A percentile compares a stretch with the other conserved stretches of the same genome.
phyloP scores from a whole-genome alignment of 2,329 filamentous ascomycete species.

The Xylariaceae sp. region DNA sequence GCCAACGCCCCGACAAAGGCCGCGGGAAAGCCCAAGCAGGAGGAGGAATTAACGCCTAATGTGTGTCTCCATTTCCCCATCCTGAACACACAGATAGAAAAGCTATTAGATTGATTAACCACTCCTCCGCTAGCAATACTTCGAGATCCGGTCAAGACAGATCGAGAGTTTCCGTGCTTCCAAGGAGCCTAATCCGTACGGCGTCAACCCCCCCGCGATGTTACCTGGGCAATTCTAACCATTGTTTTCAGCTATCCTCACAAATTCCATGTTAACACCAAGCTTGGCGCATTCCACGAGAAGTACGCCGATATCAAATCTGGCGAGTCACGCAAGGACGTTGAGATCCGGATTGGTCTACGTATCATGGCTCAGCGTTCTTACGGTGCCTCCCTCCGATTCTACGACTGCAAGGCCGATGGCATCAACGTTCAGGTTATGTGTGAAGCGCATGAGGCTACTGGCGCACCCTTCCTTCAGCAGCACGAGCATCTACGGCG shows the following conservation, averaged over 20 bases:
- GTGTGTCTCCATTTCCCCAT: conserved; percentile 37
- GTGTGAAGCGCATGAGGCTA: conserved; percentile 79
- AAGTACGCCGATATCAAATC: conserved; percentile 80
- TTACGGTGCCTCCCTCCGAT: conserved; percentile 78
- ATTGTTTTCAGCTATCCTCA: conserved; percentile 66
- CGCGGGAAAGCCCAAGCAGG: conserved; percentile 54
- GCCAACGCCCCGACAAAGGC: conserved; percentile 45
- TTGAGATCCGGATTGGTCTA: conserved; percentile 71
- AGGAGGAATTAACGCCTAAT: conserved; percentile 75
- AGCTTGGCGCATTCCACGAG: conserved; percentile 72
- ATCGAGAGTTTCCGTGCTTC: conserved; percentile 71
- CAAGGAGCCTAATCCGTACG: conserved; percentile 62
- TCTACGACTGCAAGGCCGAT: conserved; percentile 69
- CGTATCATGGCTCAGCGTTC: conserved; percentile 86
- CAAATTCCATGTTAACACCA: conserved; percentile 83
- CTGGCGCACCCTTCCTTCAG: conserved; percentile 68
- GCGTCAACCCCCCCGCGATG: background rate
- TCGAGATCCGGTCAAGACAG: conserved; percentile 84
- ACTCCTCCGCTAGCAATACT: conserved; percentile 55
- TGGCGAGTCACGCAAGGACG: conserved; percentile 74
- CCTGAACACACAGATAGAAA: background rate
- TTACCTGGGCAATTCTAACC: background rate
- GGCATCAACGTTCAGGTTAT: conserved; percentile 79
- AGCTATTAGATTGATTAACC: background rate
- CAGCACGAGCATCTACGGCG: conserved; percentile 87